Conservation (phyloP, 805 yeast genomes). For the Saccharomycopsis olivae region DNA sequence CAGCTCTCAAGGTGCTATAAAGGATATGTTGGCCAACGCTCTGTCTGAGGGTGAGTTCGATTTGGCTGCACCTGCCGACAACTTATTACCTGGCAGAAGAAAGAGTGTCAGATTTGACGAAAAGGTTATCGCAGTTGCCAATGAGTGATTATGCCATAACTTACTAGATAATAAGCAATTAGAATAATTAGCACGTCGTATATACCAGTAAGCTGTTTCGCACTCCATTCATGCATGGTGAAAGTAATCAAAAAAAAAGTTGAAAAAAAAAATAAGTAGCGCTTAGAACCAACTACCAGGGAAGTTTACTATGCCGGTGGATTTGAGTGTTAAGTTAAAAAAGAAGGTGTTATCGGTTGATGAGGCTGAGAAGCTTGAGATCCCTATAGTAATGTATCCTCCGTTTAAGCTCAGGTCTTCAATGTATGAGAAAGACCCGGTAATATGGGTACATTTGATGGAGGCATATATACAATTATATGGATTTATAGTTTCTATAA, state of each 20-base stretch:
- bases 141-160: too few species aligned
- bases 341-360: constrained; percentile 10
- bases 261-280: too few species aligned
- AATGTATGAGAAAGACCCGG: constrained; percentile 75
- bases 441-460: constrained; percentile 66
- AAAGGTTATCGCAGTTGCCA: constrained; percentile 45
- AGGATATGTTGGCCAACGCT: constrained; percentile 33
- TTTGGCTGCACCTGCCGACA: constrained; percentile 32
- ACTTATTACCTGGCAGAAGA: constrained; percentile 30
- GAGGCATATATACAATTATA: constrained; percentile 51
- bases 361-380: constrained; percentile 7
- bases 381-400: constrained; percentile 60
- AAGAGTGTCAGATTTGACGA: constrained; percentile 61
- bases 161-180: too few species aligned
- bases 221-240: too few species aligned
- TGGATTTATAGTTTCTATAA: constrained; percentile 30
- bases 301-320: constrained; percentile 8
- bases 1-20: constrained; percentile 29
- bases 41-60: constrained; percentile 36
- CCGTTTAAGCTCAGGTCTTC: constrained; percentile 67
- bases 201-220: too few species aligned
- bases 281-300: too few species aligned
- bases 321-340: constrained; percentile 1
- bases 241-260: too few species aligned
- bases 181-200: too few species aligned